These are phyloP conservation scores for Aspergillus bertholletiae DNA, from an alignment of 495 filamentous ascomycete genomes.

Conservation along the genomic window DNA sequence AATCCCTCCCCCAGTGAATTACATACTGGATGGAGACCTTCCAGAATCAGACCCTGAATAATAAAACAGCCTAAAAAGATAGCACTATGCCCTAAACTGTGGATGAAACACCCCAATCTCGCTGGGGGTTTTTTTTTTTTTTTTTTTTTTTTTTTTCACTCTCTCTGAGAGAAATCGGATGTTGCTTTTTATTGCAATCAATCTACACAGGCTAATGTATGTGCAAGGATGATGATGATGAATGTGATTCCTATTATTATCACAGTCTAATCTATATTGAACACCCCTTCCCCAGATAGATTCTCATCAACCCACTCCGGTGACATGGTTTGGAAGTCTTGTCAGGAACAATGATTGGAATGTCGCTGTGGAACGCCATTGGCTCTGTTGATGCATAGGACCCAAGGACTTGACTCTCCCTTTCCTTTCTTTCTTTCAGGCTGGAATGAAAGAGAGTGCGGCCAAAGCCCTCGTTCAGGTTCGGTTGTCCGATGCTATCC, in stretches of 20 bases:
- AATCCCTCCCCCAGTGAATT: not conserved
- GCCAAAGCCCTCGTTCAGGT: not conserved
- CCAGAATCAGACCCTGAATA: constrained; percentile 6
- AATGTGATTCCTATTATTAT: not conserved
- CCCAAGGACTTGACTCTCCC: not conserved
- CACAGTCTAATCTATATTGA: not conserved
- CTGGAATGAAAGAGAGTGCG: no score
- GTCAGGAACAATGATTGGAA: not conserved
- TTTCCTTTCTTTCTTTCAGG: not conserved
- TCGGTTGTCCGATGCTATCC: not conserved
- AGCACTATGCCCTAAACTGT: not conserved
- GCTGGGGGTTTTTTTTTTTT: not conserved
- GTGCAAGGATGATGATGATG: not conserved
- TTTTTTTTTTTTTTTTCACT: not conserved
- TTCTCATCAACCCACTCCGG: not conserved
- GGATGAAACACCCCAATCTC: constrained; percentile 5
- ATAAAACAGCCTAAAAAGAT: constrained; percentile 1
- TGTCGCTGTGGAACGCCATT: not conserved
- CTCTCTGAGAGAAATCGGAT: no score
- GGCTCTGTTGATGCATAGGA: not conserved
- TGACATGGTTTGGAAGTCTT: not conserved
- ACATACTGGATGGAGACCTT: not conserved
- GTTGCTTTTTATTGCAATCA: not conserved
- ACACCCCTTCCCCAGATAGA: not conserved
- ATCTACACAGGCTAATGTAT: not conserved